Evolutionary conservation across 192 early-diverging fungal genomes (phyloP), one percentile per base, ranked within the genome.

Genomic region (Coemansia sp.): DNA sequence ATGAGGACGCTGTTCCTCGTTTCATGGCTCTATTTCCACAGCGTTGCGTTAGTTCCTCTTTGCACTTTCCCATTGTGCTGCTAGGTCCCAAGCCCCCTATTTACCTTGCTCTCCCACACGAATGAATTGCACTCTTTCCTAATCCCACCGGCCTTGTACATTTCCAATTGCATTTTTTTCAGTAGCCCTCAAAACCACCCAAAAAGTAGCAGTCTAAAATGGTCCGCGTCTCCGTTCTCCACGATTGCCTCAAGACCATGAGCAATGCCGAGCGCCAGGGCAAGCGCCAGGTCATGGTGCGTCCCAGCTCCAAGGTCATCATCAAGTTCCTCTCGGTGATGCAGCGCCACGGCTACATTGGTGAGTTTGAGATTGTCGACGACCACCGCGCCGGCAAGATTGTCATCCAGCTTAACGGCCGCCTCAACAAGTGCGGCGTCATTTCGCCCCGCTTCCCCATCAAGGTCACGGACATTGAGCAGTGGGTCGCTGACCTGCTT

Each of bases 271-370:
- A 98, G 87, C 91, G 90, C 77, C 87, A 84, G 72, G 96, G 96
- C 49, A 95, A 95, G 88, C 90, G 94, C 70, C 96, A 98, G 83
- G 94, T 96, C 38, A 71, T 96, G 65, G 80, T 98, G 79, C 91
- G 94, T 61, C 96, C 96, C 63, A 89, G 87, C 70, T 96, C 93
- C 73, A 96, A 95, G 85, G 94, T 98, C 78, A 89, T 98, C 59
- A 84, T 95, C 84, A 94, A 94, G 86, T 98, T 98, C 87, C 82
- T 98, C 42, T 90, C 91, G 58, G 92, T 96, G 62, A 98, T 98
- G 94, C 96, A 96, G 84, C 89, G 91, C 83, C 92, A 96, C 78
- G 93, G 93, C 57, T 98, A 98, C 85, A 95, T 98, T 82, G 94
- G 94, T 67, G 96, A 96, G 81, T 96, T 98, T 61, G 96, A 98